A percentile compares a stretch with the other conserved stretches of the same genome.
Evolutionary conservation across 2,329 filamentous ascomycete species (phyloP).

Genomic region (Aspergillus piperis): DNA sequence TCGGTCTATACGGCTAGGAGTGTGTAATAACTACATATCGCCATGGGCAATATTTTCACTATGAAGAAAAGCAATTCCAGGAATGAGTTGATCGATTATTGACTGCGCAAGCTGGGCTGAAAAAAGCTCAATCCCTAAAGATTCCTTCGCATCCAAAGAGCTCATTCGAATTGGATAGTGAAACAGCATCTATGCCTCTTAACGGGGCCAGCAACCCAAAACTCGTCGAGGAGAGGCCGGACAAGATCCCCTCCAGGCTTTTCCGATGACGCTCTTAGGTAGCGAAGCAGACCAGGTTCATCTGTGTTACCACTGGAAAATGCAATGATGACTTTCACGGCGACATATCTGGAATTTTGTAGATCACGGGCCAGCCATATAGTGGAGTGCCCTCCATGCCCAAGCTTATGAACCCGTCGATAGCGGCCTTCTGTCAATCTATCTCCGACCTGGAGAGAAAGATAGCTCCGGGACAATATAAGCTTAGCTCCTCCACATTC

Average conservation of each 20-base stretch:
- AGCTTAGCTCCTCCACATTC: constrained; percentile 23
- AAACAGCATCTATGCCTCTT: constrained; percentile 26
- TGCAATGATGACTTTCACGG: constrained; percentile 37
- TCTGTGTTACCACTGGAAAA: constrained; percentile 16
- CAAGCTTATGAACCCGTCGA: constrained; percentile 19
- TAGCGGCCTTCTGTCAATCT: constrained; percentile 15
- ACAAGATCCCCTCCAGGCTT: constrained; percentile 17
- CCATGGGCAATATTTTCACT: constrained; percentile 26
- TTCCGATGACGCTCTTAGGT: constrained; percentile 7
- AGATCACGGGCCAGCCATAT: constrained; percentile 39
- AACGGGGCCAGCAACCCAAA: constrained; percentile 25
- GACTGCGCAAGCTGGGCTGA: constrained; percentile 22
- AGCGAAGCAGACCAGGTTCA: constrained; percentile 16
- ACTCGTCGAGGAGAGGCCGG: constrained; percentile 28
- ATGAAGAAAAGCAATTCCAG: constrained; percentile 27
- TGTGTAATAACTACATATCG: constrained; percentile 18
- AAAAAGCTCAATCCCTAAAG: constrained; percentile 21
- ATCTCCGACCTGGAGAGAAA: constrained; percentile 11
- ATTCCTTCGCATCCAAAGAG: constrained; percentile 25
- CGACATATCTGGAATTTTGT: constrained; percentile 28
- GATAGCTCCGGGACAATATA: constrained; percentile 11
- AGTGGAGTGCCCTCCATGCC: constrained; percentile 31
- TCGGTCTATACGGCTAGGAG: background rate
- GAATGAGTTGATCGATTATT: constrained; percentile 25
- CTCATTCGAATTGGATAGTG: constrained; percentile 23